phyloP scores from a whole-genome alignment of 163 green algal genomes.

The Volvox carteri region DNA sequence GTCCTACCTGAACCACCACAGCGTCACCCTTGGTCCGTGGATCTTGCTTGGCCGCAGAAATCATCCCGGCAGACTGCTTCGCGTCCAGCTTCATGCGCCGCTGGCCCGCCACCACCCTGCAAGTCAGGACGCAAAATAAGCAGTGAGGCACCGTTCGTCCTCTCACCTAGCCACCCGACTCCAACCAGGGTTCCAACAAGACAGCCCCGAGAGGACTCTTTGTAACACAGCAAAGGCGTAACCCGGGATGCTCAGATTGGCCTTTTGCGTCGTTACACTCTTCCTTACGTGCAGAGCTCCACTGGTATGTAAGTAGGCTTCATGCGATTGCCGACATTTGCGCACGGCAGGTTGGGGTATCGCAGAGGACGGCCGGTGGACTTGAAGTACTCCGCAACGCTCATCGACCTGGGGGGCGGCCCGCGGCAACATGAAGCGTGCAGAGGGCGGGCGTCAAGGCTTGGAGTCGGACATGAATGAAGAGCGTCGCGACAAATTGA shows the following conservation, averaged over 20 bases:
- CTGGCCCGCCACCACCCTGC: conserved; percentile 70
- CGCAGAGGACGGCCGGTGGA: conserved; percentile 50
- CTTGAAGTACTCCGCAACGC: conserved; percentile 69
- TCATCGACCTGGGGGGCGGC: conserved; percentile 59
- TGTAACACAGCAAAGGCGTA: background rate
- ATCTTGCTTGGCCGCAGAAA: conserved; percentile 68
- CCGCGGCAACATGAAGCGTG: background rate
- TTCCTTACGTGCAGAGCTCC: conserved; percentile 55
- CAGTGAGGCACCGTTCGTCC: background rate
- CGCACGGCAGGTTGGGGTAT: conserved; percentile 56
- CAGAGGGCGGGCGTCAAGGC: background rate
- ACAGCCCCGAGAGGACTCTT: background rate
- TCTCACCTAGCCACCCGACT: background rate
- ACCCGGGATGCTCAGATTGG: background rate
- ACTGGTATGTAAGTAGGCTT: conserved; percentile 46
- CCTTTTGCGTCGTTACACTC: background rate
- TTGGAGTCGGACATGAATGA: background rate
- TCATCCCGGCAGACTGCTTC: conserved; percentile 70
- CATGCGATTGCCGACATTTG: conserved; percentile 55
- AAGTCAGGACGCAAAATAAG: background rate
- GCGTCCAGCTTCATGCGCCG: conserved; percentile 76
- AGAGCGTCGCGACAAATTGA: background rate
- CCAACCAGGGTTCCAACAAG: background rate
- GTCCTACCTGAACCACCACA: too few species aligned
- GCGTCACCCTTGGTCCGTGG: conserved; percentile 61